Conservation (phyloP, 345 rosid genomes). For the Moricandia arvensis region DNA sequence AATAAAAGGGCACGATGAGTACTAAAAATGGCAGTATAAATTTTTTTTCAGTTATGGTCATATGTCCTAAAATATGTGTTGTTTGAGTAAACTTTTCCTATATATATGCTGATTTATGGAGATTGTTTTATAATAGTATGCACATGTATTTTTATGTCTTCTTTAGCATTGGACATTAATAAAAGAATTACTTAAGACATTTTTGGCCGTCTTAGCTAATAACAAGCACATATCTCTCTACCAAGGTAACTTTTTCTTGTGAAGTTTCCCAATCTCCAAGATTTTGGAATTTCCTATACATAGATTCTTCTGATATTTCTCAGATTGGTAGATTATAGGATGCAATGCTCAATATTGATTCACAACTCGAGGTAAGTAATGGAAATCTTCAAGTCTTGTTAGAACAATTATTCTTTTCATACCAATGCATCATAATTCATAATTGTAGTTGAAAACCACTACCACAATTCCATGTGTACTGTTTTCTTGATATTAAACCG, state of each 20-base stretch:
- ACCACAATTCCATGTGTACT: neutral
- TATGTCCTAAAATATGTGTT: too few species aligned
- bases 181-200: neutral
- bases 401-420: neutral
- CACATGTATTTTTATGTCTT: neutral
- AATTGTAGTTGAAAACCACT: neutral
- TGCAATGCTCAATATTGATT: conserved; percentile 77
- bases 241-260: conserved; percentile 51
- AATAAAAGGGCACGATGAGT: too few species aligned
- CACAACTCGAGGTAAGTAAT: conserved; percentile 69
- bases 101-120: too few species aligned
- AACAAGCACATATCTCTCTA: conserved; percentile 63
- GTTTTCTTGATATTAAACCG: neutral
- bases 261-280: neutral
- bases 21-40: too few species aligned
- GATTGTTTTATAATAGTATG: too few species aligned
- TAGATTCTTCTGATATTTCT: neutral
- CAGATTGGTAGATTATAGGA: conserved; percentile 76
- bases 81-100: too few species aligned
- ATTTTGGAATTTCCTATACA: neutral
- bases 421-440: neutral
- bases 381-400: neutral
- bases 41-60: too few species aligned
- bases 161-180: neutral
- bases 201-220: conserved; percentile 97